These are phyloP conservation scores for Trifolium repens DNA, from an alignment of 306 rosid species.

Conservation along the genomic window DNA sequence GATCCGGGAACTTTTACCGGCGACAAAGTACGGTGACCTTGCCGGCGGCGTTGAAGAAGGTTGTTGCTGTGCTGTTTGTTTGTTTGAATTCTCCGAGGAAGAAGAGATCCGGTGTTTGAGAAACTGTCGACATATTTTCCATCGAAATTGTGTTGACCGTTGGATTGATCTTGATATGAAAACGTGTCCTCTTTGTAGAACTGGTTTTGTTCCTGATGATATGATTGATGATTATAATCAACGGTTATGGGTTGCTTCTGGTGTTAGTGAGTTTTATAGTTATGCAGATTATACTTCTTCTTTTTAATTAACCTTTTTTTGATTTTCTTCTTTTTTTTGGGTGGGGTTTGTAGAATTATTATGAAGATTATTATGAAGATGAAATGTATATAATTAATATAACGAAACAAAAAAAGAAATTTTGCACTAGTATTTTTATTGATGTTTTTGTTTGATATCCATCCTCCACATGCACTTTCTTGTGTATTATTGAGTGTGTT, in stretches of 20 bases:
- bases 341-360: constrained; percentile 29
- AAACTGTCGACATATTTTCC: constrained; percentile 91
- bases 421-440: constrained; percentile 12
- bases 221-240: constrained; percentile 71
- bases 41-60: neutral
- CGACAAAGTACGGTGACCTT: constrained; percentile 56
- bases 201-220: constrained; percentile 73
- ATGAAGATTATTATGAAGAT: neutral
- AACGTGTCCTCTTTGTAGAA: constrained; percentile 88
- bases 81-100: constrained; percentile 68
- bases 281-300: constrained; percentile 54
- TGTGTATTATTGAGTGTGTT: no score
- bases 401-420: constrained; percentile 32
- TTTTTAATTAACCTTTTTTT: constrained; percentile 35
- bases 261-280: constrained; percentile 55
- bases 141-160: constrained; percentile 83
- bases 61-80: constrained; percentile 81
- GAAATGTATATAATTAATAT: constrained; percentile 49
- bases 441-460: no score
- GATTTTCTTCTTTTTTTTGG: neutral
- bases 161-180: constrained; percentile 96
- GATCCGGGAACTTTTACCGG: constrained; percentile 79
- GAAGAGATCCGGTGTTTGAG: constrained; percentile 84
- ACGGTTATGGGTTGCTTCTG: constrained; percentile 85
- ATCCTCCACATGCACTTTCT: no score